These are phyloP conservation scores for Backusella circina DNA, from an alignment of 192 early-diverging fungal species.

Conservation along the genomic window DNA sequence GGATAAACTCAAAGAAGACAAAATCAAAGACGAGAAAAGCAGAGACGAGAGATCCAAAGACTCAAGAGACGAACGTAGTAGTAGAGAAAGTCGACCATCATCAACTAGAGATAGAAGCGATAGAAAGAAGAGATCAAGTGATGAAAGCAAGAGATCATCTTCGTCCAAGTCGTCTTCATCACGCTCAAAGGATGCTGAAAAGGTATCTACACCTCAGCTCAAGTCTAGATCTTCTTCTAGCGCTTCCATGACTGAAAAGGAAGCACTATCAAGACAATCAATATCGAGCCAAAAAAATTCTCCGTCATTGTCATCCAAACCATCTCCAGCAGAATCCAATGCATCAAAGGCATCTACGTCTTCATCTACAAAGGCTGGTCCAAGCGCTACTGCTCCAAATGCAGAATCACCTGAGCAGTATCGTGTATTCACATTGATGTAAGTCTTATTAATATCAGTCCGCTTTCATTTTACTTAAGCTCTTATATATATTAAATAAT, in stretches of 20 bases:
- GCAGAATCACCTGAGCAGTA: constrained; percentile 16
- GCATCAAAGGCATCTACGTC: background rate
- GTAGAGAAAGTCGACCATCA: background rate
- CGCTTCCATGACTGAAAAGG: background rate
- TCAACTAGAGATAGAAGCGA: background rate
- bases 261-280: background rate
- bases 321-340: background rate
- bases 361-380: background rate
- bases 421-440: constrained; percentile 16
- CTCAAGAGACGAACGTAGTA: background rate
- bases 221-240: background rate
- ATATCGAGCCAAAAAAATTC: background rate
- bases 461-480: background rate
- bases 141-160: background rate
- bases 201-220: background rate
- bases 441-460: background rate
- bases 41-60: background rate
- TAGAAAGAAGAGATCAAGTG: background rate
- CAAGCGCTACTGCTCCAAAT: constrained; percentile 15
- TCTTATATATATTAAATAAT: no score
- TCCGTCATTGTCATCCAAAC: background rate
- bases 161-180: background rate
- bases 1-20: background rate
- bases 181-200: background rate
- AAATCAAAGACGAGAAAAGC: background rate